Evolutionary conservation across 148 eudicot genomes (phyloP).

Genomic region (Amaranthus palmeri): DNA sequence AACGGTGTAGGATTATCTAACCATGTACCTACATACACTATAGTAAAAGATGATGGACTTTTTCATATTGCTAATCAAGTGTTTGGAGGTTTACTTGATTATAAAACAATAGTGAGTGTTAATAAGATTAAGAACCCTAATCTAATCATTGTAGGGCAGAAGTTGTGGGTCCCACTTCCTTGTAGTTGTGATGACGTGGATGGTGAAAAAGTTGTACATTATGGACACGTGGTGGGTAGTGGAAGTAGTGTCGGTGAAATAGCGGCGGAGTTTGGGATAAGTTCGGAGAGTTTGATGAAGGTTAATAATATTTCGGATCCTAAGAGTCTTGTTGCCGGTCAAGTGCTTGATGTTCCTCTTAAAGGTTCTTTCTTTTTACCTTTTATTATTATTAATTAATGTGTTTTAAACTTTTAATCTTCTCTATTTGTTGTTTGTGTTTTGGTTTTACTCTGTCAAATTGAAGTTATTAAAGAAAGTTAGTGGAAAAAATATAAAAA

Average conservation of each 20-base stretch:
- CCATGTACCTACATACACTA: conserved; percentile 43
- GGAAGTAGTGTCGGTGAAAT: conserved; percentile 44
- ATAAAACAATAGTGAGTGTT: conserved; percentile 40
- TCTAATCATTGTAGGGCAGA: conserved; percentile 36
- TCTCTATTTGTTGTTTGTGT: no score
- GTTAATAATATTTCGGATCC: conserved; percentile 49
- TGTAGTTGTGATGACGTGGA: conserved; percentile 89
- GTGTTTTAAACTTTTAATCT: no score
- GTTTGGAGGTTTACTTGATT: conserved; percentile 47
- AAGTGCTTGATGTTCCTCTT: conserved; percentile 79
- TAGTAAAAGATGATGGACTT: conserved; percentile 48
- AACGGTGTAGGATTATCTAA: conserved; percentile 53
- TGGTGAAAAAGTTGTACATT: conserved; percentile 59
- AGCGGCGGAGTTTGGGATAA: conserved; percentile 43
- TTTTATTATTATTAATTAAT: neutral
- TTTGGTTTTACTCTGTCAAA: no score
- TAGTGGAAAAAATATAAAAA: no score
- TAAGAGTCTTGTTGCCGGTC: conserved; percentile 45
- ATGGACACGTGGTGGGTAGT: conserved; percentile 46
- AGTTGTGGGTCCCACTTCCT: conserved; percentile 77
- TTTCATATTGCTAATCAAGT: conserved; percentile 44
- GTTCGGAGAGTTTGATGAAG: conserved; percentile 34
- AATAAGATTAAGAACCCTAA: conserved; percentile 39
- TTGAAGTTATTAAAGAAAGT: no score
- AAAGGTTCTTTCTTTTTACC: conserved; percentile 34